Evolutionary conservation across 2,329 filamentous ascomycete genomes (phyloP).

Genomic region (Diplodia mutila): DNA sequence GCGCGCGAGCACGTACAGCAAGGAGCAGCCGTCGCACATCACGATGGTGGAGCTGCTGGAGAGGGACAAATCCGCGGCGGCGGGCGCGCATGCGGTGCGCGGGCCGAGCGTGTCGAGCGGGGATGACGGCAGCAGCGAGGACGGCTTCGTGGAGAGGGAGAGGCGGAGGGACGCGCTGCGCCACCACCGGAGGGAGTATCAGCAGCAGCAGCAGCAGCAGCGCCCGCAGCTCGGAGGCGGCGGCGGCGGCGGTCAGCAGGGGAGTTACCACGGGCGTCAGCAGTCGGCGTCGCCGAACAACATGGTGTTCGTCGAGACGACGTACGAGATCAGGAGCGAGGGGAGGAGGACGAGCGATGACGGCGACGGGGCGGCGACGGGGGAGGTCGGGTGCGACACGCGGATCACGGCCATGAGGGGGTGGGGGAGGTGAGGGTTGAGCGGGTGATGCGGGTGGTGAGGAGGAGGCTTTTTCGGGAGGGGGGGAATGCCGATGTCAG

Average conservation of each 20-base stretch:
- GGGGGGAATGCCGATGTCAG: background rate
- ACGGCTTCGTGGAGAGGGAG: background rate
- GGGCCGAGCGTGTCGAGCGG: background rate
- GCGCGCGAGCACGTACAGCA: background rate
- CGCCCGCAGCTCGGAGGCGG: background rate
- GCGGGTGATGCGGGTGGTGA: background rate
- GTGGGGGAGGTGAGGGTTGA: background rate
- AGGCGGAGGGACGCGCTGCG: too few relatives aligned
- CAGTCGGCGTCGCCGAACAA: background rate
- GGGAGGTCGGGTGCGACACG: background rate
- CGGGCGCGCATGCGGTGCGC: background rate
- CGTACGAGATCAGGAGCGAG: constrained; percentile 3
- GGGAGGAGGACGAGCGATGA: background rate
- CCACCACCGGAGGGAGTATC: too few relatives aligned
- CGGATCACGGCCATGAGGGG: background rate
- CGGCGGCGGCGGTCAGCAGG: background rate
- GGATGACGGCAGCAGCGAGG: background rate
- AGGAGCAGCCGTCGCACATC: background rate
- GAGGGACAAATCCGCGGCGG: background rate
- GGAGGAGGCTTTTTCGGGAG: background rate
- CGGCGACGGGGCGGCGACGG: background rate
- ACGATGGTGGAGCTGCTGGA: background rate
- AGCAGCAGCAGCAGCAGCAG: too few relatives aligned
- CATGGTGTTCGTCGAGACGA: constrained; percentile 6
- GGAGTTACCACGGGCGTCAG: too few relatives aligned